Evolutionary conservation across 2,329 filamentous ascomycete species (phyloP).

Genomic region (Berkeleyomyces basicola): DNA sequence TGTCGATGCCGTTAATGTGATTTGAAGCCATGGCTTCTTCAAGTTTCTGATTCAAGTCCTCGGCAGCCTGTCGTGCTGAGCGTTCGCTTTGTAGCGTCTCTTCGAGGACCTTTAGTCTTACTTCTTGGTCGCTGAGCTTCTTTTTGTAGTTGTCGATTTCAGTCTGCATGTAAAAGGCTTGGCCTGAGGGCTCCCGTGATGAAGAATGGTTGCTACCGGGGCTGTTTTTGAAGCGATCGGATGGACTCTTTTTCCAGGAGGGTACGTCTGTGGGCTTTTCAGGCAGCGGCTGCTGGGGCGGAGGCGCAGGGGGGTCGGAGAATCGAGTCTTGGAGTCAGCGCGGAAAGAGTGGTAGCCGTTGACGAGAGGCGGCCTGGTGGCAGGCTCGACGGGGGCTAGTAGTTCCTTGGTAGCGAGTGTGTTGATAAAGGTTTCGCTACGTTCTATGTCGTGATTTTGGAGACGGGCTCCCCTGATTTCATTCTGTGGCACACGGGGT

Average conservation of each 20-base stretch:
- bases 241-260: slow-evolving; percentile 57
- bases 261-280: slow-evolving; percentile 69
- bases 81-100: slow-evolving; percentile 62
- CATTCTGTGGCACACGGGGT: slow-evolving; percentile 38
- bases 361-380: slow-evolving; percentile 26
- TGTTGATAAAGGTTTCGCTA: slow-evolving; percentile 65
- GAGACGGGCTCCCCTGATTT: slow-evolving; percentile 78
- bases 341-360: slow-evolving; percentile 41
- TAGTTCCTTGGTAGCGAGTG: slow-evolving; percentile 56
- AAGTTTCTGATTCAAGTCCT: slow-evolving; percentile 60
- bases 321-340: slow-evolving; percentile 69
- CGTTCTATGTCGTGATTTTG: slow-evolving; percentile 74
- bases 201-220: slow-evolving; percentile 18
- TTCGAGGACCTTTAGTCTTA: slow-evolving; percentile 39
- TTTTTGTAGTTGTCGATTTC: slow-evolving; percentile 68
- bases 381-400: slow-evolving; percentile 36
- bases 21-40: slow-evolving; percentile 27
- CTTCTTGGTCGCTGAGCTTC: slow-evolving; percentile 45
- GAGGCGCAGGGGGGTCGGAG: slow-evolving; percentile 82
- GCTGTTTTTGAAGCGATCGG: slow-evolving; percentile 57
- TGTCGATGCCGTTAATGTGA: background rate
- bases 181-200: slow-evolving; percentile 37
- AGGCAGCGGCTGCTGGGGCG: slow-evolving; percentile 80
- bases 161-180: slow-evolving; percentile 74
- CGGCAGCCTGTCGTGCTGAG: slow-evolving; percentile 64